Evolutionary conservation across 2,329 filamentous ascomycete genomes (phyloP), one percentile per base, ranked within the genome.

Genomic region (Periglandula ipomoeae): DNA sequence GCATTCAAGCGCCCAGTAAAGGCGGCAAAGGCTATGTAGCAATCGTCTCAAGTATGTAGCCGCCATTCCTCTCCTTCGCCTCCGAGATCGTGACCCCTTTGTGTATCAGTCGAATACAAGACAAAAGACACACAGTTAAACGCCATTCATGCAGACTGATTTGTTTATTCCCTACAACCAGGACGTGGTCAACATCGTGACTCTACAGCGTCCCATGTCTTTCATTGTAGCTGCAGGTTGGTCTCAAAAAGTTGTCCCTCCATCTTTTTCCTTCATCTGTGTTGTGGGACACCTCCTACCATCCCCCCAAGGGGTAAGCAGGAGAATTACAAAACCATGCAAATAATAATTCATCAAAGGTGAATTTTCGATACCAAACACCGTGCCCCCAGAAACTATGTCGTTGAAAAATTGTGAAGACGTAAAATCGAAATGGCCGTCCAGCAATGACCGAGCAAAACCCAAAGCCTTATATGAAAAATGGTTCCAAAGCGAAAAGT

Each of bases 341-440:
- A 30, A 38, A 40, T 17, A 7, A 27, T 26, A 19, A 32, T 48
- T 34, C 24, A 46, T 34, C 30, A 13, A n/a, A n/a, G 2, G 44
- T 46, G 17, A 50, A 32, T 17, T 46, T 47, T 20, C n/a, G 23
- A 43, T 43, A 43, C 52, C 47, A 46, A 52, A 51, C 44, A 49
- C 52, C 50, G 19, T 44, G 37, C 37, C 47, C 50, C 52, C n/a
- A 20, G 24, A 38, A 32, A 32, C 22, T 47, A n/a, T 44, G 23
- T 35, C 17, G 32, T 24, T 23, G 15, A 19, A 41, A 22, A 39
- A 7, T 15, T 3, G n/a, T 17, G 27, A 41, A 23, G 17, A 11
- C 8, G 38, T 38, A 27, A 23, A 39, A n/a, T 32, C 15, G 15
- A 6, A 35, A 24, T 9, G 3, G n/a, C 3, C 8, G 17, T 34